phyloP scores from a whole-genome alignment of 2,329 filamentous ascomycete species.

The Alternaria consortialis region DNA sequence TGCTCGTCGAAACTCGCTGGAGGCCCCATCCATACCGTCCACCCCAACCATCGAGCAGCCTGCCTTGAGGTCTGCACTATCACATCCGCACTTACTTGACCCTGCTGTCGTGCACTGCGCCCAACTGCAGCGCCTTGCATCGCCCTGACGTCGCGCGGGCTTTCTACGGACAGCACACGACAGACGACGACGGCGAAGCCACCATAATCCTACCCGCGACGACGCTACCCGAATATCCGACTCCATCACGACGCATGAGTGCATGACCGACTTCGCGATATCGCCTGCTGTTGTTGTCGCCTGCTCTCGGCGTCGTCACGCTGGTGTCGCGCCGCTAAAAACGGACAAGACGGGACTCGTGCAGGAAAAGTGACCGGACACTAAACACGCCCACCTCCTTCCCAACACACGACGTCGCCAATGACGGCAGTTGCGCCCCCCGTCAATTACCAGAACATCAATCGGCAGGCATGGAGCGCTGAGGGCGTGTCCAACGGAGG shows the following conservation, averaged over 20 bases:
- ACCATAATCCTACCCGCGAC: slow-evolving; percentile 1
- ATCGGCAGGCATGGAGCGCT: slow-evolving; percentile 69
- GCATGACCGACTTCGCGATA: slow-evolving; percentile 31
- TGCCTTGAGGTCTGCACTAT: slow-evolving; percentile 23
- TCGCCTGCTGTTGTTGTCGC: slow-evolving; percentile 24
- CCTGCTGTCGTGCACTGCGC: slow-evolving; percentile 26
- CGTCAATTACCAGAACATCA: slow-evolving; percentile 68
- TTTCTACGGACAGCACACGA: slow-evolving; percentile 49
- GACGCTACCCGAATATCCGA: slow-evolving; percentile 18
- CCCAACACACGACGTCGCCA: slow-evolving; percentile 38
- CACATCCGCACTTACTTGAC: slow-evolving; percentile 15
- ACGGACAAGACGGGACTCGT: slow-evolving; percentile 36
- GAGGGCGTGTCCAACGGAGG: slow-evolving; percentile 68
- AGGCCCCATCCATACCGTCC: slow-evolving; percentile 29
- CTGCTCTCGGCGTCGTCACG: slow-evolving; percentile 35
- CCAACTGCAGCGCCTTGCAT: slow-evolving; percentile 28
- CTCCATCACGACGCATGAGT: slow-evolving; percentile 38
- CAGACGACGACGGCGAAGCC: slow-evolving; percentile 29
- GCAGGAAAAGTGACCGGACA: slow-evolving; percentile 36
- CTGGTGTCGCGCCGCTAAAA: slow-evolving; percentile 40
- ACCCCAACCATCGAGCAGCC: slow-evolving; percentile 33
- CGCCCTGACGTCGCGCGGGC: slow-evolving; percentile 44
- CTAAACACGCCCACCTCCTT: slow-evolving; percentile 28
- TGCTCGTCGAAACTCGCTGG: slow-evolving; percentile 32
- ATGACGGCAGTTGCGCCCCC: slow-evolving; percentile 75